phyloP scores from a whole-genome alignment of 352 stramenopile genomes.

The Phytophthora pluvialis region DNA sequence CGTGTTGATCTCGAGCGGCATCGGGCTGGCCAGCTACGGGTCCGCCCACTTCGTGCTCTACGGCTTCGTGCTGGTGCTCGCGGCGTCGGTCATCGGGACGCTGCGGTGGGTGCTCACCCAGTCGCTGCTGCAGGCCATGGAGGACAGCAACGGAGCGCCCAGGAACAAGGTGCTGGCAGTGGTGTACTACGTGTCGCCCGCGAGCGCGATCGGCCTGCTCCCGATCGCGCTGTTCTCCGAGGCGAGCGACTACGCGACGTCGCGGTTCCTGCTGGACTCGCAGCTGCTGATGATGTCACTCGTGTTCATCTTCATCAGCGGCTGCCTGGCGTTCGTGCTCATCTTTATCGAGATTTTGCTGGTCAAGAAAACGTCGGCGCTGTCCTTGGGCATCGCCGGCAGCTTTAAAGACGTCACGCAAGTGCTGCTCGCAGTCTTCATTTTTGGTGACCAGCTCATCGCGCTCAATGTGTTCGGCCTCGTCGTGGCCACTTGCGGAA shows the following conservation, averaged over 20 bases:
- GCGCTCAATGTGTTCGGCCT: conserved; percentile 73
- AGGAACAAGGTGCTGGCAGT: conserved; percentile 75
- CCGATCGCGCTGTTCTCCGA: conserved; percentile 71
- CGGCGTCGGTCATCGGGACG: conserved; percentile 73
- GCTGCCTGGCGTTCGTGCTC: conserved; percentile 73
- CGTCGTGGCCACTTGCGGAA: conserved; percentile 70
- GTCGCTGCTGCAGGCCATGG: conserved; percentile 74
- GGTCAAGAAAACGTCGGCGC: conserved; percentile 81
- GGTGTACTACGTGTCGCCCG: conserved; percentile 86
- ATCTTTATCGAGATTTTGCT: conserved; percentile 87
- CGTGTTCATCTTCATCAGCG: conserved; percentile 72
- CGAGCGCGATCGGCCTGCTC: conserved; percentile 73
- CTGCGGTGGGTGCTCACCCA: conserved; percentile 87
- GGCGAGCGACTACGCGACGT: conserved; percentile 49
- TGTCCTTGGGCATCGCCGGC: conserved; percentile 80
- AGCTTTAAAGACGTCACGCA: conserved; percentile 87
- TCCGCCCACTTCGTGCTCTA: conserved; percentile 76
- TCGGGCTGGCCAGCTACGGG: conserved; percentile 77
- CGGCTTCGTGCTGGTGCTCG: conserved; percentile 78
- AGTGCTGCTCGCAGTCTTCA: conserved; percentile 75
- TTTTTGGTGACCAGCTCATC: conserved; percentile 75
- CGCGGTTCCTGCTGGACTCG: conserved; percentile 62
- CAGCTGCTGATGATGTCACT: conserved; percentile 57
- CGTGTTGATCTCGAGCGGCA: conserved; percentile 71
- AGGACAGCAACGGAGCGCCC: conserved; percentile 38